Conservation (phyloP, 768 basidiomycete species). For the Termitomyces sp. region DNA sequence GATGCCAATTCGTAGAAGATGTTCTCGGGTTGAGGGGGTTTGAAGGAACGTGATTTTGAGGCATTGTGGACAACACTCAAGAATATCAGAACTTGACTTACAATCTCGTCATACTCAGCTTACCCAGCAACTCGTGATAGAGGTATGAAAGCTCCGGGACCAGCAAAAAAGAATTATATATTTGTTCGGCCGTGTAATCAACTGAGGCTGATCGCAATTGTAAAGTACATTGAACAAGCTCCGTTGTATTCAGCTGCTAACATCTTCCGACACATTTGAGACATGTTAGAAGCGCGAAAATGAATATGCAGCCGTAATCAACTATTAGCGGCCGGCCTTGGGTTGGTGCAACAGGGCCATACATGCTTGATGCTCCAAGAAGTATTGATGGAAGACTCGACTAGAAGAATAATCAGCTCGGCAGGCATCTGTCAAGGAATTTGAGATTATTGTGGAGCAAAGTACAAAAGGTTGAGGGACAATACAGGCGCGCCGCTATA, state of each 20-base stretch:
- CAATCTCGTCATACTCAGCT: neutral
- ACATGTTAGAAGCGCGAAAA: neutral
- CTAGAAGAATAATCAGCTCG: neutral
- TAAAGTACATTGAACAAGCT: neutral
- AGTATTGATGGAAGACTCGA: neutral
- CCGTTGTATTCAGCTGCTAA: neutral
- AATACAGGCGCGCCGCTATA: constrained; percentile 28
- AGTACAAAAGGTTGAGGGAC: constrained; percentile 30
- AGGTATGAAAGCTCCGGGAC: neutral
- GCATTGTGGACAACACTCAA: neutral
- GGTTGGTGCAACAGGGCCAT: neutral
- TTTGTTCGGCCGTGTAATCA: neutral
- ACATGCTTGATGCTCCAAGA: neutral
- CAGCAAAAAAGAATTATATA: neutral
- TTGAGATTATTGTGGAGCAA: constrained; percentile 34
- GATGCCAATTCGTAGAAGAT: neutral
- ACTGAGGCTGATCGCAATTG: neutral
- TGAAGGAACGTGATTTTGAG: neutral
- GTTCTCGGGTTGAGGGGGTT: neutral
- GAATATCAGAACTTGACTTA: neutral
- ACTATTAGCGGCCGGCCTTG: neutral
- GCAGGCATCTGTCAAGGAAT: constrained; percentile 24
- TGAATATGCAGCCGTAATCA: neutral
- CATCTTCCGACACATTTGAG: neutral
- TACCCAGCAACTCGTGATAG: neutral